Evolutionary conservation across 495 filamentous ascomycete genomes (phyloP).

Genomic region (Oleoguttula mirabilis): DNA sequence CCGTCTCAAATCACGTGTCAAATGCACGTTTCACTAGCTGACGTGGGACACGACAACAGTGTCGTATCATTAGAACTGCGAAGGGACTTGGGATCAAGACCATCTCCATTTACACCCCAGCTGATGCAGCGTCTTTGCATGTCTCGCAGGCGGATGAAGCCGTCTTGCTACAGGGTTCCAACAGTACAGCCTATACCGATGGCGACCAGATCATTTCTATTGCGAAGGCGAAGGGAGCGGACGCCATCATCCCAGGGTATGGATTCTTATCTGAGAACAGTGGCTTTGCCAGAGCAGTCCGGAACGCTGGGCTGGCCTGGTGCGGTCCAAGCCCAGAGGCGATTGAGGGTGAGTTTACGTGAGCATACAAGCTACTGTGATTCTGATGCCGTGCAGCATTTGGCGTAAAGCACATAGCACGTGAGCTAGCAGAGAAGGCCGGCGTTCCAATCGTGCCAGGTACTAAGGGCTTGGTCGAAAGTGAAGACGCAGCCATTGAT

Average conservation of each 20-base stretch:
- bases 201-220: conserved; percentile 39
- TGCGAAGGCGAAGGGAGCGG: conserved; percentile 31
- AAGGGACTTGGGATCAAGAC: conserved; percentile 33
- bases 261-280: conserved; percentile 50
- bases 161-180: conserved; percentile 36
- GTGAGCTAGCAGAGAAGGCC: conserved; percentile 38
- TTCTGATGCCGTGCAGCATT: conserved; percentile 24
- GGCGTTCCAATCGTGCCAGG: conserved; percentile 45
- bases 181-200: conserved; percentile 38
- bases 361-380: background rate
- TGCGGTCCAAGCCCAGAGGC: conserved; percentile 41
- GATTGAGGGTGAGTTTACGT: conserved; percentile 31
- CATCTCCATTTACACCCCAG: conserved; percentile 43
- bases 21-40: too few relatives aligned
- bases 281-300: conserved; percentile 39
- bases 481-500: conserved; percentile 35
- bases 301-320: conserved; percentile 40
- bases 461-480: conserved; percentile 35
- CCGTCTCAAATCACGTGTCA: too few relatives aligned
- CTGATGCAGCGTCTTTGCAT: conserved; percentile 44
- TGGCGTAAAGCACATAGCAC: conserved; percentile 46
- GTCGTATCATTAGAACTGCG: conserved; percentile 24
- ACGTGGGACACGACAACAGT: too few relatives aligned
- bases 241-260: conserved; percentile 47
- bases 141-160: conserved; percentile 41